Evolutionary conservation across 371 early-diverging fungal genomes (phyloP), one percentile per base, ranked within the genome.

Genomic region (Syncephalastrum contaminatum): DNA sequence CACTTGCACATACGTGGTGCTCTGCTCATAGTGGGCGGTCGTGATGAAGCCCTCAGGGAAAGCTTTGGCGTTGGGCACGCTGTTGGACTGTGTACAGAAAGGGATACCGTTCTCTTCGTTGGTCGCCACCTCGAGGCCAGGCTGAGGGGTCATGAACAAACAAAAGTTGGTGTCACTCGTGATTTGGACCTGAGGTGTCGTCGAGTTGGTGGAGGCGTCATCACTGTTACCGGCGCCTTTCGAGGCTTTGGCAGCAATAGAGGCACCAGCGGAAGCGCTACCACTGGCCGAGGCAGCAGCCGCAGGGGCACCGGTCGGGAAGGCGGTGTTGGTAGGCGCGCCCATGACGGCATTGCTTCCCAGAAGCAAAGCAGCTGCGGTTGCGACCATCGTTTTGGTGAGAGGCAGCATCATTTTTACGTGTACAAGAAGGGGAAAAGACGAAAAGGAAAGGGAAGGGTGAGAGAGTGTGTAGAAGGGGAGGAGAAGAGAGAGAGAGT

Each of bases 21-120:
- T 70, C 14, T 55, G 48, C 19, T 56, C 16, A 24, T 60, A 69
- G 51, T 77, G 70, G 30, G 76, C 72, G 1, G 74, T 62, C 47
- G 60, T 43, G 56, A 80, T 75, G 57, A 77, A 77, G 8, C 78
- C 76, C 5, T 25, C 12, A 27, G 81, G 81, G 45, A 80, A 62
- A n/a, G 52, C 14, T 0, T 57, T 50, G 15, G 71, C 62, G 16
- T 64, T 58, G 8, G 46, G 18, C 52, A 53, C 47, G 49, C 61
- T 53, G 27, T 43, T 19, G 27, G 69, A 42, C 20, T 58, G 40
- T 15, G 72, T 65, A 43, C 66, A 68, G 20, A 69, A 66, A 5
- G 72, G 64, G 1, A 72, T 53, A 4, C 71, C 78, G 15, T 59
- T 36, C 8, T 64, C 59, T 57, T 77, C 78, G 27, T 66, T 70